These are phyloP conservation scores for Caloboletus firmus DNA, from an alignment of 1,284 basidiomycete species.

Conservation along the genomic window DNA sequence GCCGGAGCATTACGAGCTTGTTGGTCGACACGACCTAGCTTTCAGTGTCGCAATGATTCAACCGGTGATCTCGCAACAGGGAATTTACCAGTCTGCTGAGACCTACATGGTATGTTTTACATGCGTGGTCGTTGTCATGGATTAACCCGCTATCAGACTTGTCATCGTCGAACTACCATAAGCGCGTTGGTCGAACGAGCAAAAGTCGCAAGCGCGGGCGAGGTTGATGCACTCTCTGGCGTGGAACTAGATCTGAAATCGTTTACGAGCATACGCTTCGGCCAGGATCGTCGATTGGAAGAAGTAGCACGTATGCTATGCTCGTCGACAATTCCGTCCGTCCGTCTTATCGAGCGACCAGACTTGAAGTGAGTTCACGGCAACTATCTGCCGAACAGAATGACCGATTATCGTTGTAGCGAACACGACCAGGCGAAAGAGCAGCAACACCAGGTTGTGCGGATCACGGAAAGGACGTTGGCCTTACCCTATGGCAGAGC, in stretches of 20 bases:
- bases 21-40: constrained; percentile 81
- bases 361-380: constrained; percentile 61
- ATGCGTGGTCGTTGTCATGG: not conserved
- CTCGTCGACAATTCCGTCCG: constrained; percentile 66
- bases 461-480: constrained; percentile 82
- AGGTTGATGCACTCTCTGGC: constrained; percentile 58
- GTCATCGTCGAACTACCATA: constrained; percentile 49
- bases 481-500: constrained; percentile 85
- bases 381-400: not conserved
- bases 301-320: constrained; percentile 88
- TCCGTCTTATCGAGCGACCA: constrained; percentile 68
- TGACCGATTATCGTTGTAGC: constrained; percentile 39
- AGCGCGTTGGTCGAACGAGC: constrained; percentile 51
- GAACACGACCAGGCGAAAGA: constrained; percentile 81
- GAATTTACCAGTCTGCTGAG: constrained; percentile 34
- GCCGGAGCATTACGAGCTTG: constrained; percentile 66
- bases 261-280: constrained; percentile 81
- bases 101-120: constrained; percentile 47
- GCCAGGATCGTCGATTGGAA: constrained; percentile 80
- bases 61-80: constrained; percentile 31
- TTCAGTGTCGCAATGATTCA: constrained; percentile 36
- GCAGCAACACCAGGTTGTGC: constrained; percentile 75
- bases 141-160: constrained; percentile 35
- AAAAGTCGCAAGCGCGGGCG: constrained; percentile 50
- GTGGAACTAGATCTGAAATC: constrained; percentile 71